Conservation (phyloP, 2,329 filamentous ascomycete species). For the Periconia sp. region DNA sequence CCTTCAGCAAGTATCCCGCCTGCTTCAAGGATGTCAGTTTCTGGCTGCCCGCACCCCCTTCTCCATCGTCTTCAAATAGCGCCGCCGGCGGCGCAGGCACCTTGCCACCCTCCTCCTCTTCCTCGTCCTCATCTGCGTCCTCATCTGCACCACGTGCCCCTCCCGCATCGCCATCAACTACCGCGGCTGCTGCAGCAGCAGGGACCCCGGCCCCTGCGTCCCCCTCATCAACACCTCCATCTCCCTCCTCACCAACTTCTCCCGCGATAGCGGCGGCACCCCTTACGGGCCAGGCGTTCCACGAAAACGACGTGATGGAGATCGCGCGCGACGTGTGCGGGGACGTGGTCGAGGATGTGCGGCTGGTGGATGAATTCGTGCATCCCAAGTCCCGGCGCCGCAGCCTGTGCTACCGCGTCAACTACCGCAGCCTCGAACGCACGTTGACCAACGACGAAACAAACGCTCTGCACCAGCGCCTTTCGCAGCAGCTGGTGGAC, state of each 20-base stretch:
- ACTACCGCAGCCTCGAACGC: constrained; percentile 88
- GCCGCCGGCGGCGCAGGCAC: constrained; percentile 27
- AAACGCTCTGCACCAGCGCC: constrained; percentile 72
- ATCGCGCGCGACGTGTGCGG: constrained; percentile 81
- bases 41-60: constrained; percentile 62
- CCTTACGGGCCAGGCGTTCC: constrained; percentile 55
- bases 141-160: too few relatives aligned
- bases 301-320: constrained; percentile 98
- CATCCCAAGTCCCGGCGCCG: constrained; percentile 82
- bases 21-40: constrained; percentile 94
- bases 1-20: constrained; percentile 88
- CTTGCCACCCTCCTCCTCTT: constrained; percentile 1
- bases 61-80: constrained; percentile 18
- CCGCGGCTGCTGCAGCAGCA: constrained; percentile 28
- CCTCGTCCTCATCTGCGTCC: too few relatives aligned
- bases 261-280: constrained; percentile 28
- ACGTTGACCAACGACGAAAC: constrained; percentile 84
- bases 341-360: constrained; percentile 85
- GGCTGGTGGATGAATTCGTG: constrained; percentile 79
- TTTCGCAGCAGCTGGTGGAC: constrained; percentile 65
- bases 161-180: constrained; percentile 20
- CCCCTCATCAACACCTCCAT: constrained; percentile 23
- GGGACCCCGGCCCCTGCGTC: constrained; percentile 39
- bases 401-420: constrained; percentile 90
- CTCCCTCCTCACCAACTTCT: constrained; percentile 35